phyloP scores from a whole-genome alignment of 2,329 filamentous ascomycete genomes.

The Aspergillus flavus region DNA sequence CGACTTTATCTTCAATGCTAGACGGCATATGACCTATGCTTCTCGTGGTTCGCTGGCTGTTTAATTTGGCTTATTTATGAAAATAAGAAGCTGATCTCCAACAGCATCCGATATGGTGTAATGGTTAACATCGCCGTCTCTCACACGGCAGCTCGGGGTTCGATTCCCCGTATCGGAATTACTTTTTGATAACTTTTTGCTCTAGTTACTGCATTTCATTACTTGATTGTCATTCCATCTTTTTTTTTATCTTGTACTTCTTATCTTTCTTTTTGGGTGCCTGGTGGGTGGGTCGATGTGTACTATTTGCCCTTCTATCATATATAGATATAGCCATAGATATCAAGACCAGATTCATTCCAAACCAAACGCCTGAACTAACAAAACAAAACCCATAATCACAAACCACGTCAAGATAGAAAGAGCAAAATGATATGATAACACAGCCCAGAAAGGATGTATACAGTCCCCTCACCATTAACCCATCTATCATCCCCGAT shows the following conservation, averaged over 20 bases:
- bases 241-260: neutral
- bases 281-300: neutral
- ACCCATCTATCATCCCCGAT: neutral
- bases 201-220: neutral
- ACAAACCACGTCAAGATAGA: neutral
- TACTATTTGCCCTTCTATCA: neutral
- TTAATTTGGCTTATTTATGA: accelerated
- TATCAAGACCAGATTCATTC: neutral
- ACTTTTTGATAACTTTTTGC: neutral
- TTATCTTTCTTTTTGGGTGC: neutral
- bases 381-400: neutral
- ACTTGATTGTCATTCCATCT: neutral
- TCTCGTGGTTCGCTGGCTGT: neutral
- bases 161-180: constrained; percentile 28
- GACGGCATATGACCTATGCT: no score
- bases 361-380: neutral
- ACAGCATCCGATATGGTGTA: constrained; percentile 27
- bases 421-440: neutral
- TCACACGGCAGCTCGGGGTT: constrained; percentile 31
- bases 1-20: no score
- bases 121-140: constrained; percentile 30
- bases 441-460: neutral
- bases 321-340: neutral
- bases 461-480: neutral
- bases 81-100: accelerated